Evolutionary conservation across 2,329 filamentous ascomycete genomes (phyloP).

Genomic region (Alternaria gaisen): DNA sequence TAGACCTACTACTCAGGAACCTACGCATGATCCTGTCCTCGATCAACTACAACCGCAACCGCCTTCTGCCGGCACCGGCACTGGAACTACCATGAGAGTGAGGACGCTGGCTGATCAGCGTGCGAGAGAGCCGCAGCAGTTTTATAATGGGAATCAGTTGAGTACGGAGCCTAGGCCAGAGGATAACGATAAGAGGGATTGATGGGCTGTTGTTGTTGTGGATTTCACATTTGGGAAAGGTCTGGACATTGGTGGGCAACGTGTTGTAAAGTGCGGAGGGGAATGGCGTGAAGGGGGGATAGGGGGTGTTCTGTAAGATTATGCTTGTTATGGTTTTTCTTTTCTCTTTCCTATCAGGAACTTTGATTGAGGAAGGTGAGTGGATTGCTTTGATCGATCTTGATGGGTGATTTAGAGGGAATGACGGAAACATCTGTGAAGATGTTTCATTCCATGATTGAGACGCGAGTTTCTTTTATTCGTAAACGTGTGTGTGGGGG

Average conservation of each 20-base stretch:
- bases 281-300: not conserved
- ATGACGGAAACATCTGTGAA: not conserved
- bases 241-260: too few relatives aligned
- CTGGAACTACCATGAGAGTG: constrained; percentile 43
- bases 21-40: constrained; percentile 19
- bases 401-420: not conserved
- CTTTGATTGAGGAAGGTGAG: not conserved
- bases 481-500: not conserved
- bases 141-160: constrained; percentile 87
- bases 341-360: not conserved
- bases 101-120: constrained; percentile 57
- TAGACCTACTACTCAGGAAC: constrained; percentile 17
- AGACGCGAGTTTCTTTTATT: not conserved
- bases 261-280: too few relatives aligned
- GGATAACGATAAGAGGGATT: constrained; percentile 16
- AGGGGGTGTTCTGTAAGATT: not conserved
- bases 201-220: not conserved
- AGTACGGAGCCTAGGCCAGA: constrained; percentile 13
- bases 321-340: not conserved
- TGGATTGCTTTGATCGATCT: too few relatives aligned
- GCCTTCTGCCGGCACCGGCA: constrained; percentile 18
- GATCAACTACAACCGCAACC: constrained; percentile 12
- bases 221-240: too few relatives aligned
- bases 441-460: not conserved
- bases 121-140: constrained; percentile 67